A percentile compares a stretch with the other conserved stretches of the same genome.
These are phyloP conservation scores for Microdochium trichocladiopsis DNA, from an alignment of 2,329 filamentous ascomycete genomes.

Conservation along the genomic window DNA sequence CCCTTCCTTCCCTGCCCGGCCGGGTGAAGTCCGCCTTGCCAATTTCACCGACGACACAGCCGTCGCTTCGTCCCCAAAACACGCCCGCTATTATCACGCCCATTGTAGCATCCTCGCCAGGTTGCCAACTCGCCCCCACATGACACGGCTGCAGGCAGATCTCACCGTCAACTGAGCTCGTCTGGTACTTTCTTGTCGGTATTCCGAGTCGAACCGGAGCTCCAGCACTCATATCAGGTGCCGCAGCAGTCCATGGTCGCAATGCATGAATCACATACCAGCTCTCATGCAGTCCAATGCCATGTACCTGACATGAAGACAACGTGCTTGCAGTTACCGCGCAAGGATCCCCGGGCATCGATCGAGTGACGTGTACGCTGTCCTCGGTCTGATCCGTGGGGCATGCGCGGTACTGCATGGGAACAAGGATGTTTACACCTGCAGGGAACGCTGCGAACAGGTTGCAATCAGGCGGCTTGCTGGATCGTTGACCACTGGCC, in stretches of 20 bases:
- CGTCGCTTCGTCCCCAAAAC: no score
- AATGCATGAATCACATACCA: not conserved
- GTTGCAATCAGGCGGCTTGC: not conserved
- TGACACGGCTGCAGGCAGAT: no score
- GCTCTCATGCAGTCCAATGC: not conserved
- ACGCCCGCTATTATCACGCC: no score
- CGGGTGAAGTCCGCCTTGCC: no score
- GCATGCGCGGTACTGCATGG: not conserved
- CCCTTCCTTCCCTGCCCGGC: no score
- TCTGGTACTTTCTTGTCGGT: not conserved
- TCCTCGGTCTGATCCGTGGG: not conserved
- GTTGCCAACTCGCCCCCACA: no score
- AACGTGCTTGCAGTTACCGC: not conserved
- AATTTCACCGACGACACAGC: no score
- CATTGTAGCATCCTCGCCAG: no score
- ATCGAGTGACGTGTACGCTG: not conserved
- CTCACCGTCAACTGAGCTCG: not conserved
- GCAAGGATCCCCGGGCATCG: not conserved
- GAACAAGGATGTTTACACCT: not conserved
- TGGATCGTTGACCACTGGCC: no score
- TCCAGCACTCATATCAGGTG: not conserved
- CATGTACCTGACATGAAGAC: not conserved
- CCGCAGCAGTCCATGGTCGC: not conserved
- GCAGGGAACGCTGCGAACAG: not conserved
- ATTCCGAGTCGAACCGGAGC: no score